phyloP scores from a whole-genome alignment of 192 early-diverging fungal genomes.

The Spizellomyces punctatus region DNA sequence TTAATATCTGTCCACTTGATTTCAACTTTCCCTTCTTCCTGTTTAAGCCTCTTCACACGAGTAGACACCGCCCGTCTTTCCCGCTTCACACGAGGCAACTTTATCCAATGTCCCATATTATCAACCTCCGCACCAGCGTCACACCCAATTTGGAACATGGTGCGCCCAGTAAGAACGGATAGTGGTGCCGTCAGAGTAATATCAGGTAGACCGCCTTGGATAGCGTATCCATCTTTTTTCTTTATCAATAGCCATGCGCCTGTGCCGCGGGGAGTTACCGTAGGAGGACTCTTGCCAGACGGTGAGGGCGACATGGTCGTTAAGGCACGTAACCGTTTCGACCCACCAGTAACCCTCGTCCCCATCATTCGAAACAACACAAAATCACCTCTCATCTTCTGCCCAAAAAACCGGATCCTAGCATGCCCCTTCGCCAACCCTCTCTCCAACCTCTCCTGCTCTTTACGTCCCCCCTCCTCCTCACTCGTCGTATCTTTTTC shows the following conservation, averaged over 20 bases:
- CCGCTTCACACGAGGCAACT: background rate
- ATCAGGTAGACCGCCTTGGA: background rate
- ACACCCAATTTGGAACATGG: background rate
- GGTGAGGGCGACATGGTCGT: background rate
- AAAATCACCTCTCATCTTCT: conserved; percentile 6
- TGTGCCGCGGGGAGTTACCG: background rate
- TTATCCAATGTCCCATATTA: background rate
- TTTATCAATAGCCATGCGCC: conserved; percentile 11
- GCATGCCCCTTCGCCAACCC: conserved; percentile 4
- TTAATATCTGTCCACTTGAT: too few relatives aligned
- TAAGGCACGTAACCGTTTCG: background rate
- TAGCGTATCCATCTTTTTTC: conserved; percentile 2
- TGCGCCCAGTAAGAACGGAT: background rate
- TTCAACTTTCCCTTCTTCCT: background rate
- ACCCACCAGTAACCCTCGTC: background rate
- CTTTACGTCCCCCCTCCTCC: background rate
- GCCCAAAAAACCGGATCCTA: background rate
- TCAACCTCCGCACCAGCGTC: conserved; percentile 3
- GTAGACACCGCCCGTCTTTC: too few relatives aligned
- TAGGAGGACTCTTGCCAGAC: background rate
- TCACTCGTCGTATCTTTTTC: conserved; percentile 14
- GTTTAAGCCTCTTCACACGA: background rate
- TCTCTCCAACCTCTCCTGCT: conserved; percentile 15
- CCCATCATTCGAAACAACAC: background rate
- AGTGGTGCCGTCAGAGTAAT: background rate